Conservation (phyloP, 257 asterid genomes). For the Penstemon barbatus region DNA sequence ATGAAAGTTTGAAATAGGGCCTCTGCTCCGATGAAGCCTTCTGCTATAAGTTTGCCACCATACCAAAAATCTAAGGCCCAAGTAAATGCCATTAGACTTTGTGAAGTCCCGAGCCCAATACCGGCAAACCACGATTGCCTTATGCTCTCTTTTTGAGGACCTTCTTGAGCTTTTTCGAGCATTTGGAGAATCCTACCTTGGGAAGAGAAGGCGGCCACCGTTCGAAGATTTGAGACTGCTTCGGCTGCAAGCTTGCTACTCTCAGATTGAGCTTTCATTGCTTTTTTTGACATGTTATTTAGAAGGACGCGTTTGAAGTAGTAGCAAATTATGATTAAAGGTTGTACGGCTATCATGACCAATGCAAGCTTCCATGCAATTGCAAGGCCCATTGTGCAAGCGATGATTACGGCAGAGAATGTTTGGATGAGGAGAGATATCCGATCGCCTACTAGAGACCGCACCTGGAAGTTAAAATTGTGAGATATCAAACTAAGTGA, state of each 20-base stretch:
- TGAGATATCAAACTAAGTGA: background rate
- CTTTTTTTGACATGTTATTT: constrained; percentile 51
- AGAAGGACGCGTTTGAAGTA: constrained; percentile 49
- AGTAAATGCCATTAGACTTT: constrained; percentile 49
- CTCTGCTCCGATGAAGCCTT: constrained; percentile 42
- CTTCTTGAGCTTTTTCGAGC: constrained; percentile 55
- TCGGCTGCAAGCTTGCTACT: constrained; percentile 65
- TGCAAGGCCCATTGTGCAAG: constrained; percentile 58
- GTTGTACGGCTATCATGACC: constrained; percentile 64
- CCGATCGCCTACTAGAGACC: constrained; percentile 64
- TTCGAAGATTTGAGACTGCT: constrained; percentile 62
- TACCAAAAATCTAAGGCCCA: constrained; percentile 62
- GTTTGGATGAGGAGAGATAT: constrained; percentile 57
- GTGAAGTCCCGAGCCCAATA: constrained; percentile 56
- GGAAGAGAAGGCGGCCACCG: constrained; percentile 54
- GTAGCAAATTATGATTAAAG: constrained; percentile 46
- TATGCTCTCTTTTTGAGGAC: constrained; percentile 43
- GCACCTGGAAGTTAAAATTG: constrained; percentile 36
- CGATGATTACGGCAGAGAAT: constrained; percentile 48
- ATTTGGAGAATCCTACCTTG: constrained; percentile 50
- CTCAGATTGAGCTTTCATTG: constrained; percentile 53
- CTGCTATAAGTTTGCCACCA: constrained; percentile 54
- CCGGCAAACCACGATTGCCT: constrained; percentile 71
- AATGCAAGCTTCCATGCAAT: constrained; percentile 57
- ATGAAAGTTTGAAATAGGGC: constrained; percentile 56